phyloP scores from a whole-genome alignment of 2,329 filamentous ascomycete species.

The Colletotrichum trifolii region DNA sequence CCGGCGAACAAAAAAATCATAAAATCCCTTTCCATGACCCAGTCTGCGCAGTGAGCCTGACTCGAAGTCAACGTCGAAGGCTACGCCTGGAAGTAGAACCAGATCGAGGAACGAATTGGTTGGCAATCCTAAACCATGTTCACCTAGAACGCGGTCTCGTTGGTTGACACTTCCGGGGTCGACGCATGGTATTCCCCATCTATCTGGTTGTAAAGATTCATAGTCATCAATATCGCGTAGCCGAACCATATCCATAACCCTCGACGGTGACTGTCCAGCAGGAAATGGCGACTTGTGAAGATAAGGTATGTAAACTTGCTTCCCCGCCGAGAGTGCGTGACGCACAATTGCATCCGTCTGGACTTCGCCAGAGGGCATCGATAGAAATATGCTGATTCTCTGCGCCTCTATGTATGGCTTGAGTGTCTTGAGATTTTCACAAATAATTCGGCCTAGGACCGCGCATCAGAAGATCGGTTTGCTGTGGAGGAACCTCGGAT shows the following conservation, averaged over 20 bases:
- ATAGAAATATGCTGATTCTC: slow-evolving; percentile 87
- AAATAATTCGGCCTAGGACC: slow-evolving; percentile 70
- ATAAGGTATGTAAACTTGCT: slow-evolving; percentile 92
- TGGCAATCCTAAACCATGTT: slow-evolving; percentile 58
- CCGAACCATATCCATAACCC: slow-evolving; percentile 95
- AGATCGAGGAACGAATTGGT: slow-evolving; percentile 70
- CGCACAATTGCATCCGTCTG: slow-evolving; percentile 85
- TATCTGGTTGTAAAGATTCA: slow-evolving; percentile 78
- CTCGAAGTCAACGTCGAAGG: slow-evolving; percentile 76
- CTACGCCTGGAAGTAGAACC: slow-evolving; percentile 91
- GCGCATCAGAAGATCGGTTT: slow-evolving; percentile 5
- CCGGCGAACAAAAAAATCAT: slow-evolving; percentile 89
- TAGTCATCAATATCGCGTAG: slow-evolving; percentile 81
- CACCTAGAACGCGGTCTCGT: slow-evolving; percentile 80
- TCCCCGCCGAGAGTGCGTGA: slow-evolving; percentile 80
- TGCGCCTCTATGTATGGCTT: slow-evolving; percentile 80
- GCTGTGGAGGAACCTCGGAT: neutral
- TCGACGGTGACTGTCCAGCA: slow-evolving; percentile 63
- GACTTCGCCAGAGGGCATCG: slow-evolving; percentile 90
- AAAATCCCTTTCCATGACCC: slow-evolving; percentile 96
- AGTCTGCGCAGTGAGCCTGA: slow-evolving; percentile 74
- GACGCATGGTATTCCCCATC: slow-evolving; percentile 95
- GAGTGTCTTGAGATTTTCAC: slow-evolving; percentile 72
- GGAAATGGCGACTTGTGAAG: slow-evolving; percentile 72
- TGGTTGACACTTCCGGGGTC: slow-evolving; percentile 70